Evolutionary conservation across 306 rosid genomes (phyloP), one percentile per base, ranked within the genome.

Genomic region (Mimosa pudica): DNA sequence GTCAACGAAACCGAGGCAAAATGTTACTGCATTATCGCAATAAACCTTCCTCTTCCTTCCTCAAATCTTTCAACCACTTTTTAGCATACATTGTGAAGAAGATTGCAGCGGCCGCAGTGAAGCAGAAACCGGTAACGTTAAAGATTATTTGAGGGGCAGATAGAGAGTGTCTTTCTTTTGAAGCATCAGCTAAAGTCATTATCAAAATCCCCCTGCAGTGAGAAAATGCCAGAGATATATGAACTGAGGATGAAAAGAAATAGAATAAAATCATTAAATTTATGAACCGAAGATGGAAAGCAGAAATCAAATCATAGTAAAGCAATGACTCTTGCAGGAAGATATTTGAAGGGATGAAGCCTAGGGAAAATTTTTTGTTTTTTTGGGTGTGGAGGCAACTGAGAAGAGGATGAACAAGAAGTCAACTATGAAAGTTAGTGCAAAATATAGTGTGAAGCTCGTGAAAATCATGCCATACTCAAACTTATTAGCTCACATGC

Each of bases 161-260:
- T 52, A 93, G 85, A 61, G 78, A 71, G 16, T 71, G 89, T 58
- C 70, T 79, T 57, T 89, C 82, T 49, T 89, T 85, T 3, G 96
- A 87, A 75, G 90, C 94, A 35, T 91, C 81, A 13, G 94, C 98
- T 80, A 95, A 82, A 44, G 98, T 85, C 82, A 79, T 72, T 81
- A 95, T 90, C 71, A 95, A 73, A 79, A 88, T 90, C 74, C 99
- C 99, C 70, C 99, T 95, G 86, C 82, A 90, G 64, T 7, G 8
- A 70, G 72, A 49, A 30, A 78, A 71, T 36, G 75, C 66, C 66
- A 18, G 41, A 60, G 61, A 54, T 36, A 82, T 8, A 72, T 45
- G 54, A 64, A 18, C 32, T 17, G 35, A 60, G 42, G 49, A 3
- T 38, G 10, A 41, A 62, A 62, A 32, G 13, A 8, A 69, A 38